Percentiles rank a stretch among this genome's conserved stretches.
These are phyloP conservation scores for Hygrophila difformis DNA, from an alignment of 257 asterid species.

Conservation along the genomic window DNA sequence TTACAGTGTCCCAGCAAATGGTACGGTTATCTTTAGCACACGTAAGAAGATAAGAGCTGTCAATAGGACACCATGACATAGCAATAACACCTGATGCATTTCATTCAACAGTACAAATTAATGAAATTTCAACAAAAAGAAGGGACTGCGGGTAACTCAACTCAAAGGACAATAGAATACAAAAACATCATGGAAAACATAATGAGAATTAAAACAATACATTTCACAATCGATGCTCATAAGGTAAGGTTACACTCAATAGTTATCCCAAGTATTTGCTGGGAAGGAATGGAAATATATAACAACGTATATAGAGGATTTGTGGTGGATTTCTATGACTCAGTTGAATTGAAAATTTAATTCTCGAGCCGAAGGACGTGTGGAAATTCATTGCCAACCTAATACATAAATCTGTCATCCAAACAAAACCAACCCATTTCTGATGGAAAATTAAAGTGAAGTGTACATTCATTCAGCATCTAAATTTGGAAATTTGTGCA, in stretches of 20 bases:
- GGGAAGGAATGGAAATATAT: too few relatives aligned
- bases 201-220: too few relatives aligned
- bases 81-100: constrained; percentile 78
- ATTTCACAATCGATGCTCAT: too few relatives aligned
- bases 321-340: too few relatives aligned
- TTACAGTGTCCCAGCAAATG: constrained; percentile 87
- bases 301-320: too few relatives aligned
- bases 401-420: not conserved
- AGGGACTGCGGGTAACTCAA: not conserved
- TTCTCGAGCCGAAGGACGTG: too few relatives aligned
- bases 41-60: constrained; percentile 89
- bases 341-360: too few relatives aligned
- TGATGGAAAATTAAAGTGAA: not conserved
- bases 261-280: too few relatives aligned
- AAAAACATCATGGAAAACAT: not conserved
- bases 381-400: too few relatives aligned
- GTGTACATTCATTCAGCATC: constrained; percentile 7
- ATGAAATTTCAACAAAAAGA: constrained; percentile 3
- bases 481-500: not conserved
- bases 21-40: constrained; percentile 98
- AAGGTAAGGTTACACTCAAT: too few relatives aligned
- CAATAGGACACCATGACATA: constrained; percentile 98
- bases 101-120: constrained; percentile 2
- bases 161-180: not conserved
- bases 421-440: constrained; percentile 9